Evolutionary conservation across 495 filamentous ascomycete species (phyloP).

Genomic region (Penicillium paradoxum): DNA sequence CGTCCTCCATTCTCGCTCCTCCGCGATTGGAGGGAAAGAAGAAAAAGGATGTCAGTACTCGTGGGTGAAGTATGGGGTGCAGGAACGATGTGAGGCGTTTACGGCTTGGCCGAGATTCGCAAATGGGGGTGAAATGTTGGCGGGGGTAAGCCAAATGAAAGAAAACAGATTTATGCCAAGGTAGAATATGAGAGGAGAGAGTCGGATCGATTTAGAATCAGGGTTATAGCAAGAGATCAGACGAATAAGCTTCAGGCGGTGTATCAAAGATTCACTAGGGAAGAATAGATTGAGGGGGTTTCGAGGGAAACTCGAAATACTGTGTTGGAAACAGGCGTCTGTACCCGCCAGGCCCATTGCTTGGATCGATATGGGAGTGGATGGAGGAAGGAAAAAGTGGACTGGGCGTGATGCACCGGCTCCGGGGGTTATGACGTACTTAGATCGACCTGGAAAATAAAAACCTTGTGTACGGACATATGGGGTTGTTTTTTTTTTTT

Average conservation of each 20-base stretch:
- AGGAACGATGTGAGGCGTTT: constrained; percentile 27
- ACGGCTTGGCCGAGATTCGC: constrained; percentile 34
- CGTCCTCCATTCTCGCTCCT: constrained; percentile 38
- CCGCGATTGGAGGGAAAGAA: constrained; percentile 29
- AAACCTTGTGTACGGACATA: constrained; percentile 5
- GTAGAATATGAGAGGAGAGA: neutral
- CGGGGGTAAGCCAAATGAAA: constrained; percentile 2
- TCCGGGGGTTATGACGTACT: constrained; percentile 38
- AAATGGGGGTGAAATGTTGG: neutral
- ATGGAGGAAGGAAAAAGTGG: constrained; percentile 22
- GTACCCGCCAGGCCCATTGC: constrained; percentile 24
- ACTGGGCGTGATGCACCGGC: constrained; percentile 28
- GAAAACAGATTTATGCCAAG: constrained; percentile 5
- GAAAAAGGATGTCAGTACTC: constrained; percentile 20
- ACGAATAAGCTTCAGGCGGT: constrained; percentile 18
- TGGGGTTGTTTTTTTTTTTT: too few relatives aligned
- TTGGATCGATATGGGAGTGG: constrained; percentile 30
- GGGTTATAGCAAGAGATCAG: constrained; percentile 4
- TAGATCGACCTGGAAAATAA: constrained; percentile 17
- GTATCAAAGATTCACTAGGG: constrained; percentile 8
- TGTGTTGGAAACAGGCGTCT: constrained; percentile 18
- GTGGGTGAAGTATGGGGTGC: constrained; percentile 32
- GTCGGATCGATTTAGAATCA: constrained; percentile 10
- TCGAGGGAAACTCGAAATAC: neutral
- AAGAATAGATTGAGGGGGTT: neutral